Base-by-base conservation (phyloP, 345 rosid genomes). In the Populus euphratica region DNA sequence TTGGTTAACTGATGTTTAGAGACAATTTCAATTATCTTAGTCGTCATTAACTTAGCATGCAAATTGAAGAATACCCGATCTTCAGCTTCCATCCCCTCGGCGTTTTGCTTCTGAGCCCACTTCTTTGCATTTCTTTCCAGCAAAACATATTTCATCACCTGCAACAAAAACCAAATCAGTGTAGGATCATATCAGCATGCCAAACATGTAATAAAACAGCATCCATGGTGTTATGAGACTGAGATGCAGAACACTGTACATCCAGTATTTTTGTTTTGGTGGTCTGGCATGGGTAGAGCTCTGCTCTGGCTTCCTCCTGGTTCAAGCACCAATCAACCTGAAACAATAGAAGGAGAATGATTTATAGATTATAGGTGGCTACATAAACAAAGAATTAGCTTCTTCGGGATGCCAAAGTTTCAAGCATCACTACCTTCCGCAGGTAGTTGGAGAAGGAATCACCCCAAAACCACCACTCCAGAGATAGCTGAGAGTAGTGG, bases 251-350 rank as follows among this genome's bases (percentile, higher is more conserved):
- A 21, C 1, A 66, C 29, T 38, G 6, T 11, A 76, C 79, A 39
- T 50, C 18, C 5, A 38, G 39, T 56, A 76, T 38, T 41, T 76
- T 76, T 76, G 18, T 14, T 41, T 56, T 76, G 7, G 73, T 69
- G 0, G 68, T 36, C 68, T 69, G 6, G 2, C 5, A 8, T 13
- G 68, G 79, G 39, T 76, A 76, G 64, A 54, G 23, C 39, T 76
- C 52, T 12, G 74, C 56, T 64, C 79, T 68, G 23, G 25, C 47
- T 69, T 39, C 74, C 44, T 76, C 79, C 74, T 69, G 79, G 13
- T 21, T 12, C 36, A 76, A 56, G 79, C 79, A 76, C 79, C 73
- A 56, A 54, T 76, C 73, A 68, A 76, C 79, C 79, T 76, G 72
- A 35, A 66, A 70, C 9, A 14, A 25, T 17, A 50, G n/a, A 49